phyloP scores from a whole-genome alignment of 2,329 filamentous ascomycete species.

The Mariannaea elegans region DNA sequence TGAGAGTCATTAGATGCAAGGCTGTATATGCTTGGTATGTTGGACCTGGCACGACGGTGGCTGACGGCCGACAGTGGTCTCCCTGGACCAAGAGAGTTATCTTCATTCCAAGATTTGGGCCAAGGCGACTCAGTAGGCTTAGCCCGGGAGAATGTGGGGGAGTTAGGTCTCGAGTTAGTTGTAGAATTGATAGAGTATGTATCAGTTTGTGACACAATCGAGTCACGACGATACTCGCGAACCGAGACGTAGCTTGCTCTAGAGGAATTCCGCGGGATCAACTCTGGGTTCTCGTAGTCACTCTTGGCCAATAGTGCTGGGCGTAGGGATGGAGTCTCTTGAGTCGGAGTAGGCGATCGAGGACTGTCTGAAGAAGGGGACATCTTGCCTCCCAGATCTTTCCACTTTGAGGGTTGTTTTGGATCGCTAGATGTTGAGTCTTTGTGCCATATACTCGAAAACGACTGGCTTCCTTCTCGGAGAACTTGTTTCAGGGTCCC shows the following conservation, averaged over 20 bases:
- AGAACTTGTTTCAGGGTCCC: constrained; percentile 59
- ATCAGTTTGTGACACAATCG: constrained; percentile 64
- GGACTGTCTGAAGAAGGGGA: constrained; percentile 18
- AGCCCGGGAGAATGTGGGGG: constrained; percentile 48
- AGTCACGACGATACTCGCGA: constrained; percentile 61
- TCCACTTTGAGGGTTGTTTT: constrained; percentile 40
- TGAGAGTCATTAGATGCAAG: constrained; percentile 65
- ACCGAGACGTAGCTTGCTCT: constrained; percentile 60
- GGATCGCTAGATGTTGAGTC: constrained; percentile 47
- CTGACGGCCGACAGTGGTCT: constrained; percentile 34
- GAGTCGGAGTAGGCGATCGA: constrained; percentile 19
- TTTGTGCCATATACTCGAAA: constrained; percentile 60
- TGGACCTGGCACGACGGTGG: constrained; percentile 40
- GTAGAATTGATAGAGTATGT: constrained; percentile 61
- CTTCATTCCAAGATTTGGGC: constrained; percentile 27
- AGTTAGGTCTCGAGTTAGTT: constrained; percentile 54
- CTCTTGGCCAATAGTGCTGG: constrained; percentile 16
- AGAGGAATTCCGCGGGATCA: constrained; percentile 52
- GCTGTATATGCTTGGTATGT: constrained; percentile 68
- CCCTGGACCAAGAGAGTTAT: constrained; percentile 22
- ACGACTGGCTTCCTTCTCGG: constrained; percentile 57
- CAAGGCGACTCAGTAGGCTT: constrained; percentile 39
- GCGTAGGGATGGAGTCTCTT: constrained; percentile 3
- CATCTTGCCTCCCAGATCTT: constrained; percentile 22
- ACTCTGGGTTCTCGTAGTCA: constrained; percentile 38